Percentiles rank a stretch among this genome's conserved stretches.
phyloP scores from a whole-genome alignment of 352 stramenopile species.

The Pseudoperonospora humuli region DNA sequence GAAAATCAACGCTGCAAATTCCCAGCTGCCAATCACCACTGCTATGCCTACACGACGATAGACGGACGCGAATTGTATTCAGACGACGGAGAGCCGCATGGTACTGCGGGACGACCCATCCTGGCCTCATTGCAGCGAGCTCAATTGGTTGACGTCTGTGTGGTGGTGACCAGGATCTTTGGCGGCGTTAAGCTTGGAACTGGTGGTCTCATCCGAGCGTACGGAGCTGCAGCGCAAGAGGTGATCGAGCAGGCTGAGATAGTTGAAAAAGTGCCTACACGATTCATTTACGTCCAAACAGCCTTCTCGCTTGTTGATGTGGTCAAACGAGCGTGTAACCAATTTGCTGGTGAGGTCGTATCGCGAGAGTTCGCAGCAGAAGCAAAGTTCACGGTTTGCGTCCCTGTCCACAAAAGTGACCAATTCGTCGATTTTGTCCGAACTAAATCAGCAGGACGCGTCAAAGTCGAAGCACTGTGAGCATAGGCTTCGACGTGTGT shows the following conservation, averaged over 20 bases:
- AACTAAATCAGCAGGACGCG: constrained; percentile 39
- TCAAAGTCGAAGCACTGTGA: constrained; percentile 18
- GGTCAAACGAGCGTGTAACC: constrained; percentile 40
- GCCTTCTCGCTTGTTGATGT: constrained; percentile 29
- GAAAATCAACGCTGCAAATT: constrained; percentile 35
- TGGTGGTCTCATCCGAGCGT: constrained; percentile 65
- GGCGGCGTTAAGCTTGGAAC: constrained; percentile 65
- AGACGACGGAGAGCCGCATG: constrained; percentile 71
- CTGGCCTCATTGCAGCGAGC: constrained; percentile 46
- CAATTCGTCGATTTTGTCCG: constrained; percentile 32
- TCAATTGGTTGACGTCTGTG: constrained; percentile 57
- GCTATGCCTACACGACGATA: constrained; percentile 54
- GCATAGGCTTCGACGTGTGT: constrained; percentile 1
- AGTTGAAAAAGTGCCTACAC: constrained; percentile 42
- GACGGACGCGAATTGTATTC: constrained; percentile 53
- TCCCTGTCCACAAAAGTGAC: constrained; percentile 23
- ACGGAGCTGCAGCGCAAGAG: constrained; percentile 50
- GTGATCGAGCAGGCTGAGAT: constrained; percentile 45
- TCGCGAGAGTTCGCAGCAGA: constrained; percentile 25
- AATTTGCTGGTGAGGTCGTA: constrained; percentile 37
- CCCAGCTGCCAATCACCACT: constrained; percentile 63
- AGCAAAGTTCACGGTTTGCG: constrained; percentile 37
- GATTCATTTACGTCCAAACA: constrained; percentile 21
- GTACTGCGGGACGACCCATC: constrained; percentile 62
- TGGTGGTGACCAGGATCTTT: constrained; percentile 71